Base-by-base conservation (phyloP, 768 basidiomycete genomes). In the Leccinum rimulosum region DNA sequence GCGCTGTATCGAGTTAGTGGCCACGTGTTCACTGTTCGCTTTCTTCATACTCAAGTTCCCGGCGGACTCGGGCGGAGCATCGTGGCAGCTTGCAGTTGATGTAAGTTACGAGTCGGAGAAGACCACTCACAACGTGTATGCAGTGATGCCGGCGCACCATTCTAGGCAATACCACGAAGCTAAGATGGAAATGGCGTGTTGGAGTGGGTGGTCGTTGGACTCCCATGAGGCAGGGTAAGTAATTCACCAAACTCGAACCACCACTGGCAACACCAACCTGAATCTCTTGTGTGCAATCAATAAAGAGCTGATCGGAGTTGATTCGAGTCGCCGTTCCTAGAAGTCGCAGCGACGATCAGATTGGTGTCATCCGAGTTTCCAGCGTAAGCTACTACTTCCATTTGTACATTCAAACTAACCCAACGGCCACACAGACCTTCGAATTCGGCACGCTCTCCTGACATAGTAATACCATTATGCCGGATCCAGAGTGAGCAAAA, bases 211-310 rank as follows among this genome's bases (percentile, higher is more conserved):
- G 45, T 54, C 40, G 40, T 40, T 9, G 17, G 40, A 40, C 40
- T 40, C 9, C 40, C 68, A 62, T 33, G 67, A 65, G 67, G 67
- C 66, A 45, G 50, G 38, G 51, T 30, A 43, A 54, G 36, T 49
- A 43, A 50, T 50, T 63, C 56, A 48, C 50, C 25, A 57, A 49
- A 54, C 53, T 27, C 50, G 47, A 57, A 55, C 47, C 33, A 55
- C 47, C 33, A n/a, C 48, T 15, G 38, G n/a, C 49, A 36, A 51
- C 58, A 31, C 31, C 40, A 40, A n/a, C 17, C 40, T 40, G 40
- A 50, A 19, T 3, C 43, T 48, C 48, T 2, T 40, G 49, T 47
- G 54, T 47, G 38, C 49, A 45, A 48, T 35, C 43, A 56, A 56
- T 54, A 17, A 50, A 50, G 30, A 15, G 28, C 19, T 17, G 17